These are phyloP conservation scores for Alternaria solani DNA, from an alignment of 2,329 filamentous ascomycete genomes.

Conservation along the genomic window DNA sequence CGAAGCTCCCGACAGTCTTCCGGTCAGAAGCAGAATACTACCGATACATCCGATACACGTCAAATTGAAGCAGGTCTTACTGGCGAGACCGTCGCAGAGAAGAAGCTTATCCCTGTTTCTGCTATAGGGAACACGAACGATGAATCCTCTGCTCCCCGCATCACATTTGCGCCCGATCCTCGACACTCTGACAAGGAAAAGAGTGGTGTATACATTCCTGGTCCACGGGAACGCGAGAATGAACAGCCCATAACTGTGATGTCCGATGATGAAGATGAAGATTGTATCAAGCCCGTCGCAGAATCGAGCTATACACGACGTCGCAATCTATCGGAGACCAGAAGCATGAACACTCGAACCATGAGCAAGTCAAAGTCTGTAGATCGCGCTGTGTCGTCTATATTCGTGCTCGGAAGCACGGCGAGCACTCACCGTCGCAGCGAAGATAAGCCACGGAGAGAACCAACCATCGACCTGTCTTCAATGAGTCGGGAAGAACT, in stretches of 20 bases:
- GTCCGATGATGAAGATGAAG: conserved; percentile 16
- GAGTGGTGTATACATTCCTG: conserved; percentile 10
- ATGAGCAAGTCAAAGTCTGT: conserved; percentile 48
- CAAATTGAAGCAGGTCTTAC: conserved; percentile 14
- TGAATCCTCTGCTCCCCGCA: not conserved
- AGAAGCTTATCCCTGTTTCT: not conserved
- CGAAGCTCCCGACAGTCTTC: not conserved
- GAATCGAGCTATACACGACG: conserved; percentile 9
- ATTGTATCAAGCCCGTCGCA: conserved; percentile 14
- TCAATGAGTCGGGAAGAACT: conserved; percentile 73
- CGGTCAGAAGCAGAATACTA: not conserved
- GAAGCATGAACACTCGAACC: conserved; percentile 27
- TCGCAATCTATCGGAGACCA: conserved; percentile 16
- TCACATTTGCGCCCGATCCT: conserved; percentile 17
- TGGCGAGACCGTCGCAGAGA: conserved; percentile 9
- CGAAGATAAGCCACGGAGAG: conserved; percentile 42
- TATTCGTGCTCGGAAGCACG: conserved; percentile 60
- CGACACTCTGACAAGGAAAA: conserved; percentile 1
- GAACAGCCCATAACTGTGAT: not conserved
- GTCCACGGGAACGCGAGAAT: conserved; percentile 13
- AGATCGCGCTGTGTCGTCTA: conserved; percentile 51
- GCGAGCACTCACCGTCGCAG: conserved; percentile 63
- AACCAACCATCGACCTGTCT: conserved; percentile 55
- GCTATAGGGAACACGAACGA: not conserved
- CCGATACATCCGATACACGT: conserved; percentile 1